These are phyloP conservation scores for Melanogaster broomeanus DNA, from an alignment of 768 basidiomycete species.

Conservation along the genomic window DNA sequence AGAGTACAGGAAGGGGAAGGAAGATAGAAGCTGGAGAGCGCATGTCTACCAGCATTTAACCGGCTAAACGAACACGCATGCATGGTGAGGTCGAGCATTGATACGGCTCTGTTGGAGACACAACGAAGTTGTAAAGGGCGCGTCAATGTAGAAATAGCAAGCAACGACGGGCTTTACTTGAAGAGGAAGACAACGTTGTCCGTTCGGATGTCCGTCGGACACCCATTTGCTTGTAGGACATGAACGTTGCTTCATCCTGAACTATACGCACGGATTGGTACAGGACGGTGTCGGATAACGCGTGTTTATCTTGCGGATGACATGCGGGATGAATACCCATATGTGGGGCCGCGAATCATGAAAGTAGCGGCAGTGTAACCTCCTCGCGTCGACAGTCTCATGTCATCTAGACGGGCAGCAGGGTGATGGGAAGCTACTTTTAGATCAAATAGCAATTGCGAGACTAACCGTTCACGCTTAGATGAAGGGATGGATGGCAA, in stretches of 20 bases:
- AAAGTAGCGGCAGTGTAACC: background rate
- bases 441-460: background rate
- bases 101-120: too few species aligned
- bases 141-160: background rate
- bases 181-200: background rate
- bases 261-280: background rate
- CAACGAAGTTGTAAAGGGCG: slow-evolving; percentile 8
- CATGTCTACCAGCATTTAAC: slow-evolving; percentile 19
- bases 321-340: background rate
- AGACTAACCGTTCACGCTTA: background rate
- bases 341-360: background rate
- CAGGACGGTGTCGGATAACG: background rate
- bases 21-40: slow-evolving; percentile 6
- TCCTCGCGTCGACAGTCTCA: too few species aligned
- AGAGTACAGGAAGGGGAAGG: slow-evolving; percentile 20
- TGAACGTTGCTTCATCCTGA: background rate
- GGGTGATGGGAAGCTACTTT: background rate
- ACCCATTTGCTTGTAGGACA: background rate
- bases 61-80: slow-evolving; percentile 17
- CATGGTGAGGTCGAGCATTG: slow-evolving; percentile 13
- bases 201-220: background rate
- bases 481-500: background rate
- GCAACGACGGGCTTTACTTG: background rate
- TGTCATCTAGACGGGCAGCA: background rate
- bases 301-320: background rate